Evolutionary conservation across 2,329 filamentous ascomycete genomes (phyloP).

Genomic region (Beauveria varroae): DNA sequence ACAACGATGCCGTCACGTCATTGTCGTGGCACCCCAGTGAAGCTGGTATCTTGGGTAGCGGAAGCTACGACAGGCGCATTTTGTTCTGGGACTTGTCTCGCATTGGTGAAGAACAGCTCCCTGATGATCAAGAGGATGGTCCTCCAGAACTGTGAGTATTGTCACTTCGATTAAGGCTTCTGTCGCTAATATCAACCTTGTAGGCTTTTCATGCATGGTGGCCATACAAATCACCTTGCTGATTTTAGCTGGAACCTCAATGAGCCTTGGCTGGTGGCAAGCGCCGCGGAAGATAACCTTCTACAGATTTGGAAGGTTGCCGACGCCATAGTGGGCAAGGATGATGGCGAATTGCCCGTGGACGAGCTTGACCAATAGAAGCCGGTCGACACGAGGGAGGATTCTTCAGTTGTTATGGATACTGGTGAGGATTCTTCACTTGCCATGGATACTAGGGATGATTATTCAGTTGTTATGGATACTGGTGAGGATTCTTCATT

Average conservation of each 20-base stretch:
- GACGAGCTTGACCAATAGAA: conserved; percentile 64
- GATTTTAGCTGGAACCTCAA: conserved; percentile 98
- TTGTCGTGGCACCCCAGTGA: conserved; percentile 93
- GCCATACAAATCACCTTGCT: conserved; percentile 91
- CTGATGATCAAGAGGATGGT: conserved; percentile 91
- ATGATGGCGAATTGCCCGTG: conserved; percentile 65
- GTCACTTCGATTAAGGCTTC: background rate
- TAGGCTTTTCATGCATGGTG: conserved; percentile 95
- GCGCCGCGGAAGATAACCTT: conserved; percentile 92
- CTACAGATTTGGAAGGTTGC: conserved; percentile 91
- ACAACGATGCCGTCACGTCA: conserved; percentile 83
- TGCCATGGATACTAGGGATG: background rate
- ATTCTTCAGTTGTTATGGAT: conserved; percentile 13
- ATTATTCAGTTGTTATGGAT: background rate
- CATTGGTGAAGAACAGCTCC: conserved; percentile 88
- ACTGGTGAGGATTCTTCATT: conserved; percentile 15
- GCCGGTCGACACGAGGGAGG: background rate
- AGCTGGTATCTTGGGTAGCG: conserved; percentile 79
- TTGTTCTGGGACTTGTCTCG: conserved; percentile 94
- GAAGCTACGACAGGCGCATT: conserved; percentile 85
- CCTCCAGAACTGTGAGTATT: conserved; percentile 78
- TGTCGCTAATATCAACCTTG: background rate
- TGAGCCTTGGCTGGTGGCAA: conserved; percentile 93
- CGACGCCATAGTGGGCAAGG: conserved; percentile 71
- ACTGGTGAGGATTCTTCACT: background rate